Percentiles rank a stretch among this genome's conserved stretches.
Conservation (phyloP, 2,329 filamentous ascomycete genomes). For the Chaetomium sp. region DNA sequence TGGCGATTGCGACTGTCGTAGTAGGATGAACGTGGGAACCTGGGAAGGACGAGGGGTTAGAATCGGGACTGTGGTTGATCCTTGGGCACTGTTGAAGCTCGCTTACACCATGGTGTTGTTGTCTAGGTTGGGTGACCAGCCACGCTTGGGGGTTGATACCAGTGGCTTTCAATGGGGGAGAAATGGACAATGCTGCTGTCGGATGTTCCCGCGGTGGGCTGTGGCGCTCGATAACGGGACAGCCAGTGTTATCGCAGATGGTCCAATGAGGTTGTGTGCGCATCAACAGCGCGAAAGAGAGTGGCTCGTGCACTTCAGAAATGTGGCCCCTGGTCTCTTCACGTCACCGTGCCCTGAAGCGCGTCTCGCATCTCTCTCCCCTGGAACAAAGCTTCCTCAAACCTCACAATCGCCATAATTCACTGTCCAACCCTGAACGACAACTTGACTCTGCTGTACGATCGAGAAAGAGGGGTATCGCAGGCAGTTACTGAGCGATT, state of each 20-base stretch:
- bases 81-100: no score
- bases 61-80: no score
- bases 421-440: background rate
- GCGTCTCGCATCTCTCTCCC: conserved; percentile 8
- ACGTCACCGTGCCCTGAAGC: conserved; percentile 11
- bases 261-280: conserved; percentile 6
- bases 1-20: conserved; percentile 85
- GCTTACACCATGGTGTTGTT: conserved; percentile 18
- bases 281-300: background rate
- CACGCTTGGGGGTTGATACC: background rate
- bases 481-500: background rate
- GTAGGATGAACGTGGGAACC: conserved; percentile 61
- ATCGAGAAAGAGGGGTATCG: background rate
- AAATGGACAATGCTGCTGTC: conserved; percentile 1
- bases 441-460: conserved; percentile 2
- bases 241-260: conserved; percentile 8
- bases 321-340: conserved; percentile 3
- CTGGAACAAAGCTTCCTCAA: conserved; percentile 8
- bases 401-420: background rate
- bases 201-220: conserved; percentile 10
- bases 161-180: background rate
- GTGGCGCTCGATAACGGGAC: background rate
- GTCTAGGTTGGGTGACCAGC: background rate
- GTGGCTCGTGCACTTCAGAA: background rate
- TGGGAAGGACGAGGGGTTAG: conserved; percentile 13